phyloP scores from a whole-genome alignment of 2,329 filamentous ascomycete species.

The Macrophomina tecta region DNA sequence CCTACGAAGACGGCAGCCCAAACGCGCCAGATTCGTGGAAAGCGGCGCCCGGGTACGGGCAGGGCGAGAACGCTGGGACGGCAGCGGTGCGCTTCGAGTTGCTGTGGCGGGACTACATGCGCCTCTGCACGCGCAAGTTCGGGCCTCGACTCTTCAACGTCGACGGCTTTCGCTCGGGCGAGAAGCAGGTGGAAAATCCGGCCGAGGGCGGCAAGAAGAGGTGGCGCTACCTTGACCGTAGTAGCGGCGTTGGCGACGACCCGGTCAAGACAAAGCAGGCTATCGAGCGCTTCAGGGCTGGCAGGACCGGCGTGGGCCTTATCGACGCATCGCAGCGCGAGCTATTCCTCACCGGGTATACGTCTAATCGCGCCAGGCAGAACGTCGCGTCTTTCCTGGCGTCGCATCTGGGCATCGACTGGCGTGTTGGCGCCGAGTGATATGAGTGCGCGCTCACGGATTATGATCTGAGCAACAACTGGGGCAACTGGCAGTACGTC shows the following conservation, averaged over 20 bases:
- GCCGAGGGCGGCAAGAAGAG: conserved; percentile 31
- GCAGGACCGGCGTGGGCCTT: conserved; percentile 75
- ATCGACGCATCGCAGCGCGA: conserved; percentile 81
- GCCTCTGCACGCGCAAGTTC: conserved; percentile 75
- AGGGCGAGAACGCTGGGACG: conserved; percentile 76
- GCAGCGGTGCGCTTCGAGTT: conserved; percentile 74
- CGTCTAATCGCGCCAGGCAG: conserved; percentile 75
- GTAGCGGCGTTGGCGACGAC: conserved; percentile 46
- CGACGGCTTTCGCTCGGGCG: conserved; percentile 65
- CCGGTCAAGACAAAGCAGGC: conserved; percentile 49
- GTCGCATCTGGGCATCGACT: conserved; percentile 77
- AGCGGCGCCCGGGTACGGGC: conserved; percentile 63
- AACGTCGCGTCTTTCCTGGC: conserved; percentile 77
- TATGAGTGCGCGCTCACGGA: conserved; percentile 78
- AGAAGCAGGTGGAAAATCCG: conserved; percentile 43
- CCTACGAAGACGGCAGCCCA: conserved; percentile 69
- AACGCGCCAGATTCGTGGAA: conserved; percentile 39
- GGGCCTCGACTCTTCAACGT: conserved; percentile 67
- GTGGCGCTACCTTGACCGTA: conserved; percentile 38
- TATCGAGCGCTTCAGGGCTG: conserved; percentile 66
- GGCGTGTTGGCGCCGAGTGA: conserved; percentile 82
- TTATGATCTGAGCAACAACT: conserved; percentile 78
- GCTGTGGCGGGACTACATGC: conserved; percentile 82
- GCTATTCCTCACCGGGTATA: conserved; percentile 76
- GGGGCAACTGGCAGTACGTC: conserved; percentile 85